Percentiles rank a stretch among this genome's conserved stretches.
Conservation (phyloP, 176 grass and related monocot species). For the Cenchrus fungigraminus region DNA sequence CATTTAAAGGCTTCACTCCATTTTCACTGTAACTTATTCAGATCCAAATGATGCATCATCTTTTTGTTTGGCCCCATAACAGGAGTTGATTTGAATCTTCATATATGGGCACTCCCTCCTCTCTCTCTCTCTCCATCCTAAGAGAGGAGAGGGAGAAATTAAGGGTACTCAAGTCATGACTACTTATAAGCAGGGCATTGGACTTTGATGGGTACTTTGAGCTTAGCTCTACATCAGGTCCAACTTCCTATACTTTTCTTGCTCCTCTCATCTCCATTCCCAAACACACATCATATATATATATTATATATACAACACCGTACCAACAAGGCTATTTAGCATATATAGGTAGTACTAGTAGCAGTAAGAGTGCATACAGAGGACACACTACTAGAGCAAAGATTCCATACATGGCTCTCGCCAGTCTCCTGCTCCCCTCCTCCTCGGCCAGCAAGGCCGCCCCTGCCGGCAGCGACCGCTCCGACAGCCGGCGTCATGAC, state of each 20-base stretch:
- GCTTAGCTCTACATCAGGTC: constrained; percentile 13
- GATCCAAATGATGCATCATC: neutral
- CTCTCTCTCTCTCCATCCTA: no score
- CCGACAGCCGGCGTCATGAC: constrained; percentile 28
- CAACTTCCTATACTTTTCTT: neutral
- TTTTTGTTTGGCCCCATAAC: neutral
- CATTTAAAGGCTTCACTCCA: neutral
- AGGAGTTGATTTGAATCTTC: neutral
- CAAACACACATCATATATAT: neutral
- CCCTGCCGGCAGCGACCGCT: constrained; percentile 14
- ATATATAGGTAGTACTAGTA: neutral
- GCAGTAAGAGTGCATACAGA: neutral
- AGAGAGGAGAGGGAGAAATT: neutral
- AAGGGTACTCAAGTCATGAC: neutral
- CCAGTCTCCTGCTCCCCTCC: constrained; percentile 57
- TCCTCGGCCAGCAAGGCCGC: neutral
- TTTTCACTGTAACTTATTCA: neutral
- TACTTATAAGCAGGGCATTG: neutral
- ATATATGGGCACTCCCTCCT: neutral
- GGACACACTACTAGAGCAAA: neutral
- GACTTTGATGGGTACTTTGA: constrained; percentile 20
- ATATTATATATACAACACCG: no score
- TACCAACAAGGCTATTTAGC: neutral
- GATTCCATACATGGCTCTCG: constrained; percentile 49
- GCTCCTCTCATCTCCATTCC: constrained; percentile 6